Base-by-base conservation (phyloP, 148 eudicot species). In the Rhododendron mucronatum region DNA sequence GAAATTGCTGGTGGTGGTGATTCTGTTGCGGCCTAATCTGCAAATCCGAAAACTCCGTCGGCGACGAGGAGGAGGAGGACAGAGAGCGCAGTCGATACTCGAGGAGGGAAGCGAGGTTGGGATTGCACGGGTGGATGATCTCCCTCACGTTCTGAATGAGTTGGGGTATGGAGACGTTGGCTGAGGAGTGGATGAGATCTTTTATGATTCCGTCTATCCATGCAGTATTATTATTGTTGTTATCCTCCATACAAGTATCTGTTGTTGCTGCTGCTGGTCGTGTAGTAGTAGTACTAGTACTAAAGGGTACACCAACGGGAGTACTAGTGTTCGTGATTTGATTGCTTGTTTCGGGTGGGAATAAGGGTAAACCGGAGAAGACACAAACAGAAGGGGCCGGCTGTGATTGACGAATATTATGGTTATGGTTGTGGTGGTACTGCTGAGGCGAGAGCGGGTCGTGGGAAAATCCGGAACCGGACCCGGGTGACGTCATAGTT, bases 51-150 rank as follows among this genome's bases (percentile, higher is more conserved):
- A 78, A 21, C 2, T 15, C 28, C 21, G 53, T 23, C 28, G 37
- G 69, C 80, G 71, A 65, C 45, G 45, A 41, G 0, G 7, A 41
- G 45, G 45, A 41, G 45, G 45, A 6, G 5, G 93, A 86, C 14
- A 97, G 87, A 39, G 98, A 95, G 3, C 98, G 93, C 74, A 97
- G 98, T 30, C 99, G 82, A 8, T 89, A 89, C 87, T 97, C 99
- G 21, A 97, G 91, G 47, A 93, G 88, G 53, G 94, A 71, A 15
- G 94, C 99, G 3, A 97, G 94, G 65, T 89, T 91, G 26, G 97
- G 99, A 87, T 95, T 97, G 82, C 96, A 95, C n/a, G 99, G 99
- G 86, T 92, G 95, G 74, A 96, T 95, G 57, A 97, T 92, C n/a
- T 97, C 98, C 55, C 98, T 88, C 3, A 97, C 98, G 87, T 97